phyloP scores from a whole-genome alignment of 768 basidiomycete genomes.

The Harrya chromipes region DNA sequence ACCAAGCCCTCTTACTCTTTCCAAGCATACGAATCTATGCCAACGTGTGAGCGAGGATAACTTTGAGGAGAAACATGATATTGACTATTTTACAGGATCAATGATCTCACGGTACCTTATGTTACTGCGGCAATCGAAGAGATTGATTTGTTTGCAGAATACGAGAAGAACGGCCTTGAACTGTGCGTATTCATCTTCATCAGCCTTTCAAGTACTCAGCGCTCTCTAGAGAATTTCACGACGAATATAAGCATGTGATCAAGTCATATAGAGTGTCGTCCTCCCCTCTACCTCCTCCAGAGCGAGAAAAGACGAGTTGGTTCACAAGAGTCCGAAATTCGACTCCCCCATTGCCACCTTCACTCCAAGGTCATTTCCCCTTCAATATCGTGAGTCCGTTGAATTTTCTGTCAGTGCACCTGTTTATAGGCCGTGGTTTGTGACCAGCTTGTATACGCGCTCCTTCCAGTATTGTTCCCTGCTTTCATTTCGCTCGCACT shows the following conservation, averaged over 20 bases:
- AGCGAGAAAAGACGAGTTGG: slow-evolving; percentile 41
- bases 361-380: slow-evolving; percentile 59
- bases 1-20: slow-evolving; percentile 66
- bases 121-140: slow-evolving; percentile 71
- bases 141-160: slow-evolving; percentile 61
- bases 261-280: slow-evolving; percentile 47
- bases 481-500: slow-evolving; percentile 51
- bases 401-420: background rate
- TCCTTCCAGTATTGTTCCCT: slow-evolving; percentile 68
- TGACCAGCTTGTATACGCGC: slow-evolving; percentile 47
- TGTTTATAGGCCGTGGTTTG: slow-evolving; percentile 1
- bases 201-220: slow-evolving; percentile 4
- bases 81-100: slow-evolving; percentile 42
- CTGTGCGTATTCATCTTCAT: slow-evolving; percentile 42
- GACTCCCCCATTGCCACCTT: slow-evolving; percentile 54
- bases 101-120: slow-evolving; percentile 82
- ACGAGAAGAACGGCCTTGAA: slow-evolving; percentile 54
- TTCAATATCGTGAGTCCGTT: slow-evolving; percentile 58
- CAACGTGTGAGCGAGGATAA: slow-evolving; percentile 55
- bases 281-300: slow-evolving; percentile 42
- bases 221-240: slow-evolving; percentile 47
- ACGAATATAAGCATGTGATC: slow-evolving; percentile 56
- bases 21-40: slow-evolving; percentile 73
- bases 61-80: background rate
- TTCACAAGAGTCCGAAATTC: slow-evolving; percentile 39